A percentile compares a stretch with the other conserved stretches of the same genome.
phyloP scores from a whole-genome alignment of 140 eudicot genomes.

The Flaveria floridana region DNA sequence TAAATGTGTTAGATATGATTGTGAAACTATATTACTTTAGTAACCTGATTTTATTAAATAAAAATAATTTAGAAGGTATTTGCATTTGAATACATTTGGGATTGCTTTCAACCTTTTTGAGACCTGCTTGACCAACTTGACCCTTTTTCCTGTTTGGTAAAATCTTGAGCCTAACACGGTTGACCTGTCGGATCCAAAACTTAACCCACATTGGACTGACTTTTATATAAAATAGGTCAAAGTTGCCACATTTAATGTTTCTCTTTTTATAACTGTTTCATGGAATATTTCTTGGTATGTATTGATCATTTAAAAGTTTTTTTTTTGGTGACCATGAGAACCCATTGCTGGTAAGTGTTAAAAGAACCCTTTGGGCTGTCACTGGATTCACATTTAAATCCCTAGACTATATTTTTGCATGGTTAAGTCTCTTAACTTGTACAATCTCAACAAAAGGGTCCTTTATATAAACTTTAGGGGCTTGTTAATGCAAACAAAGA shows the following conservation, averaged over 20 bases:
- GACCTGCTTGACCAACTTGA: not conserved
- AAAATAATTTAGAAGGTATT: not conserved
- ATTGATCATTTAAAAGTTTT: constrained; percentile 1
- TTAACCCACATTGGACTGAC: not conserved
- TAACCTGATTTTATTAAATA: not conserved
- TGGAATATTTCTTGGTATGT: constrained; percentile 7
- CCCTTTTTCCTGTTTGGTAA: not conserved
- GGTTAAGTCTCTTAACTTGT: not conserved
- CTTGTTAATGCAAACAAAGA: not conserved
- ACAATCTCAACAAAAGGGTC: not conserved
- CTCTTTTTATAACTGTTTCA: not conserved
- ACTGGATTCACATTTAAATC: not conserved
- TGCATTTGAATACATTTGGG: not conserved
- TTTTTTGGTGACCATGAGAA: too few relatives aligned
- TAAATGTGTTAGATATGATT: not conserved
- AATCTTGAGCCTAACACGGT: not conserved
- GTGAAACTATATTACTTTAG: not conserved
- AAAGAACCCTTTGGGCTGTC: not conserved
- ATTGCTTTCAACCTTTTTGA: not conserved
- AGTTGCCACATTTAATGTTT: not conserved
- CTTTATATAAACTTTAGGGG: not conserved
- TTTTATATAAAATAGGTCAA: not conserved
- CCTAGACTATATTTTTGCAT: not conserved
- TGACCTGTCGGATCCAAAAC: not conserved
- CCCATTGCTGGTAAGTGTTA: too few relatives aligned